These are phyloP conservation scores for Esteya vermicola DNA, from an alignment of 2,329 filamentous ascomycete species.

Conservation along the genomic window DNA sequence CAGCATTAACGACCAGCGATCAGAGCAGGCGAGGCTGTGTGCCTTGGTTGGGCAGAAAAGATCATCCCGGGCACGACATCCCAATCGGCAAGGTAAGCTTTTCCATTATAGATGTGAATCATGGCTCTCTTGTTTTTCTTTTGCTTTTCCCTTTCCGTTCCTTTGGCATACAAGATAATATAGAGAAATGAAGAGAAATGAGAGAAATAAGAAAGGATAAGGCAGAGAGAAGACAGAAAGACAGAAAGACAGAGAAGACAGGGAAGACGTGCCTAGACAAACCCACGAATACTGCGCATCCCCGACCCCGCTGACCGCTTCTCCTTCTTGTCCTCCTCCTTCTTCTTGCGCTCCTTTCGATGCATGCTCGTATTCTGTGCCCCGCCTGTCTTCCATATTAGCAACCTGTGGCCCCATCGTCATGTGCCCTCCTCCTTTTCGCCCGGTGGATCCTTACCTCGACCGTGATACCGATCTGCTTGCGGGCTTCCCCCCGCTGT, in stretches of 20 bases:
- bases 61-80: too few relatives aligned
- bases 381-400: conserved; percentile 30
- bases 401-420: not conserved
- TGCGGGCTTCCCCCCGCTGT: conserved; percentile 21
- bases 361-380: conserved; percentile 35
- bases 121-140: not conserved
- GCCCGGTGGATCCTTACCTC: conserved; percentile 27
- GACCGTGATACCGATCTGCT: conserved; percentile 25
- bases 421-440: conserved; percentile 13
- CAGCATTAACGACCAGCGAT: too few relatives aligned
- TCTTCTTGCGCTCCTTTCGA: conserved; percentile 31
- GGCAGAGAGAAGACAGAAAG: too few relatives aligned
- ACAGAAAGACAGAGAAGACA: too few relatives aligned
- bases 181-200: too few relatives aligned
- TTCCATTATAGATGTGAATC: too few relatives aligned
- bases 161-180: too few relatives aligned
- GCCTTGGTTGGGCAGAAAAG: too few relatives aligned
- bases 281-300: conserved; percentile 23
- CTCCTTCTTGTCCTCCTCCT: conserved; percentile 29
- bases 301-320: conserved; percentile 20
- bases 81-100: too few relatives aligned
- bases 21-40: too few relatives aligned
- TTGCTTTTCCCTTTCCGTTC: not conserved
- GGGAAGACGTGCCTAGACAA: too few relatives aligned
- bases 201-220: too few relatives aligned